These are phyloP conservation scores for Hanseniaspora singularis DNA, from an alignment of 805 yeast species.

Conservation along the genomic window DNA sequence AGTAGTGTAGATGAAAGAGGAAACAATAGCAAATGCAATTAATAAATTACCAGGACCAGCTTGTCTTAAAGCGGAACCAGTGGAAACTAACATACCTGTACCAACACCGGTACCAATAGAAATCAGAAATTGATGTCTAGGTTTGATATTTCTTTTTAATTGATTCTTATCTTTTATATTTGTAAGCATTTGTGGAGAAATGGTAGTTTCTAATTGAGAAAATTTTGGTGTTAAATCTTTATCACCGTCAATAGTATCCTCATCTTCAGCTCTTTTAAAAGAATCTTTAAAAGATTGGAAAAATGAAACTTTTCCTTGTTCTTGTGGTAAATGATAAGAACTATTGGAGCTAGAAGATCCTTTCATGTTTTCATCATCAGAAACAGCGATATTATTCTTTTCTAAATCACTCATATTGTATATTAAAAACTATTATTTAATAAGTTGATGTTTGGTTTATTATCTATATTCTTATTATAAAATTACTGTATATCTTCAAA, in stretches of 20 bases:
- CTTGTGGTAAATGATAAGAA: not conserved
- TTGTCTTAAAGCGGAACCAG: constrained; percentile 36
- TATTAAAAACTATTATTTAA: too few species aligned
- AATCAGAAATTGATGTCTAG: constrained; percentile 54
- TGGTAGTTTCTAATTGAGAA: constrained; percentile 2
- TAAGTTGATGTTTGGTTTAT: too few species aligned
- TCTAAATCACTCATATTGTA: too few species aligned
- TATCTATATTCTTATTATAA: too few species aligned
- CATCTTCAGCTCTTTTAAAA: constrained; percentile 21
- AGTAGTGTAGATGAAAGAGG: constrained; percentile 46
- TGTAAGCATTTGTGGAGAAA: not conserved
- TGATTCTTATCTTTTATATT: constrained; percentile 16
- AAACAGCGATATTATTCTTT: too few species aligned
- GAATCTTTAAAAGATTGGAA: constrained; percentile 21
- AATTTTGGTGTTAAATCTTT: not conserved
- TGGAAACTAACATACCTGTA: constrained; percentile 54
- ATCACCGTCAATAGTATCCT: constrained; percentile 18
- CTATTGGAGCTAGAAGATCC: not conserved
- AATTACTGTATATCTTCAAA: too few species aligned
- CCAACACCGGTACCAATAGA: constrained; percentile 82
- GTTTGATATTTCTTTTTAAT: constrained; percentile 27
- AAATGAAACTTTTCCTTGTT: not conserved
- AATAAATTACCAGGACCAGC: constrained; percentile 43
- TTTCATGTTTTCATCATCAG: not conserved
- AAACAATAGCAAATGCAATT: constrained; percentile 47